phyloP scores from a whole-genome alignment of 163 green algal species.

The Smithsoniella earleae region DNA sequence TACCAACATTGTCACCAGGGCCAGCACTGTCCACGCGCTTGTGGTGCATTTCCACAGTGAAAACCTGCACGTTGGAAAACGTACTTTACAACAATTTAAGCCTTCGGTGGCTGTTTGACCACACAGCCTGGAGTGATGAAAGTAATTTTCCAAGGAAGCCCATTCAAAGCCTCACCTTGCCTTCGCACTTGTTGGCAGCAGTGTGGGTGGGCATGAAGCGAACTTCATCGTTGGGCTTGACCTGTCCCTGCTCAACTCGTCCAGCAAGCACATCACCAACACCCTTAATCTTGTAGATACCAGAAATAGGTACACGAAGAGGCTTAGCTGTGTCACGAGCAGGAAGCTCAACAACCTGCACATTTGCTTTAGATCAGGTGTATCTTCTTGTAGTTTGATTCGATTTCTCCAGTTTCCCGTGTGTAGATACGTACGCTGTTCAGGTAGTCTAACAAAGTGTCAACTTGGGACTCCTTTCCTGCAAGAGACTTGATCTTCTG shows the following conservation, averaged over 20 bases:
- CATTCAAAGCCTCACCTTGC: conserved; percentile 71
- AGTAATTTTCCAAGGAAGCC: too few relatives aligned
- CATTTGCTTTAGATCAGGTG: too few relatives aligned
- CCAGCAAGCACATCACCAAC: conserved; percentile 97
- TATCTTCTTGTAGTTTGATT: too few relatives aligned
- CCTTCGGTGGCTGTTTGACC: too few relatives aligned
- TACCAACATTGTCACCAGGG: conserved; percentile 98
- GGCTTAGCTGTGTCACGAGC: conserved; percentile 78
- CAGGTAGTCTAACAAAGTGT: conserved; percentile 88
- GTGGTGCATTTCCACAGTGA: conserved; percentile 99
- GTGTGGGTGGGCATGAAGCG: conserved; percentile 92
- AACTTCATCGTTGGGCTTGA: conserved; percentile 91
- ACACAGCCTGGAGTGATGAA: too few relatives aligned
- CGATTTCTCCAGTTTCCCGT: neutral
- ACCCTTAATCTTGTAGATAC: conserved; percentile 99
- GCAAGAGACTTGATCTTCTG: conserved; percentile 49
- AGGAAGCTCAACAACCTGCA: conserved; percentile 35
- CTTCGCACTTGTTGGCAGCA: conserved; percentile 73
- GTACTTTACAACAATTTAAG: too few relatives aligned
- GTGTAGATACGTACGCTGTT: conserved; percentile 71
- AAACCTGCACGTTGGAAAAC: conserved; percentile 69
- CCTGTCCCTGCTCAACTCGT: conserved; percentile 93
- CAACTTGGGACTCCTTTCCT: conserved; percentile 49
- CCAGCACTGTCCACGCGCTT: conserved; percentile 90
- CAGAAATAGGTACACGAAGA: conserved; percentile 88